These are phyloP conservation scores for Daldinia sp. DNA, from an alignment of 2,329 filamentous ascomycete genomes.

Conservation along the genomic window DNA sequence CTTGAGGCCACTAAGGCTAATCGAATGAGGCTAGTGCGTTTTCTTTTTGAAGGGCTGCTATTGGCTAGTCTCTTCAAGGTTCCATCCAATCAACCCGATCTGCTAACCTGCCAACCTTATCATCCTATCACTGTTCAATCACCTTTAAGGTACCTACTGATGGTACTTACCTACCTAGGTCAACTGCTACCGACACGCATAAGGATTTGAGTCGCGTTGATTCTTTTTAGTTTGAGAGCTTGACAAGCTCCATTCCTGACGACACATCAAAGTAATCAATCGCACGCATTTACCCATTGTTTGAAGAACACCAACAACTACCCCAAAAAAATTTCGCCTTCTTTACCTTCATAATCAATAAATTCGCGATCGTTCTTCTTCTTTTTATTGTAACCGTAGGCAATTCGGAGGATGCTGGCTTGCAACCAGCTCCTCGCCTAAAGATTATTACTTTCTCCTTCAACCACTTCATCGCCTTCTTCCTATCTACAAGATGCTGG, in stretches of 20 bases:
- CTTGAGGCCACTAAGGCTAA: constrained; percentile 31
- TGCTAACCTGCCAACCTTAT: background rate
- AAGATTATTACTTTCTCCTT: constrained; percentile 22
- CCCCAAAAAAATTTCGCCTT: background rate
- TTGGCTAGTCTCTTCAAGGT: background rate
- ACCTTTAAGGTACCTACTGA: too few species aligned
- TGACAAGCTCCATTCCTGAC: constrained; percentile 30
- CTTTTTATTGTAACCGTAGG: constrained; percentile 19
- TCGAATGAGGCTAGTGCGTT: constrained; percentile 14
- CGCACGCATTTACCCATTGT: constrained; percentile 1
- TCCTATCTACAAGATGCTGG: constrained; percentile 29
- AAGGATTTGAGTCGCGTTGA: constrained; percentile 24
- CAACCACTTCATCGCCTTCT: background rate
- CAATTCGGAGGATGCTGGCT: constrained; percentile 42
- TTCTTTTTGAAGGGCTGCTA: too few species aligned
- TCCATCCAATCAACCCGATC: too few species aligned
- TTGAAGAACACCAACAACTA: background rate
- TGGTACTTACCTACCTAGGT: too few species aligned
- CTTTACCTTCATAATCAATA: background rate
- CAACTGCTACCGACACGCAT: constrained; percentile 24
- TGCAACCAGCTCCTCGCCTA: constrained; percentile 33
- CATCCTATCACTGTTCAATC: background rate
- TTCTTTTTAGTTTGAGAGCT: constrained; percentile 10
- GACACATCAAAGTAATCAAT: background rate
- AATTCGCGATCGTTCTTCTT: background rate